Evolutionary conservation across 371 early-diverging fungal species (phyloP).

Genomic region (Chytridiales sp.): DNA sequence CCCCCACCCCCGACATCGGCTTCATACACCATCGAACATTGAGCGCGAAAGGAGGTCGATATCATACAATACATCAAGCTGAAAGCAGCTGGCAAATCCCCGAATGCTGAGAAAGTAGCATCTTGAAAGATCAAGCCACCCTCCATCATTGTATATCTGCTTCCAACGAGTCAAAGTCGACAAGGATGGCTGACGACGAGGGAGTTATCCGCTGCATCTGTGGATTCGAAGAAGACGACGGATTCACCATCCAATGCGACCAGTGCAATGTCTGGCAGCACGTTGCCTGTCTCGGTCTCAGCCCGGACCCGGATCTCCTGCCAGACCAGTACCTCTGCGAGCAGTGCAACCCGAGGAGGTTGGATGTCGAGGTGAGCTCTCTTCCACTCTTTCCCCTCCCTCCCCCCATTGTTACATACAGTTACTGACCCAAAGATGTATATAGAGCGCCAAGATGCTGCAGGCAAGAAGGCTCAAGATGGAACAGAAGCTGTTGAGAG

Average conservation of each 20-base stretch:
- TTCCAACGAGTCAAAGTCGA: slow-evolving; percentile 41
- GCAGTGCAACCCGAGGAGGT: slow-evolving; percentile 63
- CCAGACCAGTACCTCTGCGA: slow-evolving; percentile 89
- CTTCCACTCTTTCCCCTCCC: neutral
- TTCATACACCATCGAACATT: no score
- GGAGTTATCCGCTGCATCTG: slow-evolving; percentile 96
- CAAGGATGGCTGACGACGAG: slow-evolving; percentile 78
- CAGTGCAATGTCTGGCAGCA: slow-evolving; percentile 95
- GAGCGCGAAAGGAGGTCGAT: no score
- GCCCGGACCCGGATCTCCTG: slow-evolving; percentile 54
- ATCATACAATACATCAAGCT: no score
- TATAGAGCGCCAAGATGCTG: no score
- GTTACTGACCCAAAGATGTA: no score
- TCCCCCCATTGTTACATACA: neutral
- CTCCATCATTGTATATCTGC: no score
- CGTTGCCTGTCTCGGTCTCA: slow-evolving; percentile 75
- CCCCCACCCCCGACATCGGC: no score
- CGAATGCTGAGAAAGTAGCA: no score
- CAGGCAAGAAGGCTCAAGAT: no score
- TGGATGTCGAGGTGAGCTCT: slow-evolving; percentile 40
- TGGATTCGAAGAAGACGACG: slow-evolving; percentile 91
- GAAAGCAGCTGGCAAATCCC: no score
- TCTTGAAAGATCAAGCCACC: no score
- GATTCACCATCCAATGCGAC: slow-evolving; percentile 97
- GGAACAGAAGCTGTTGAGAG: no score